These are phyloP conservation scores for Pseudophaeomoniella oleicola DNA, from an alignment of 2,329 filamentous ascomycete genomes.

Conservation along the genomic window DNA sequence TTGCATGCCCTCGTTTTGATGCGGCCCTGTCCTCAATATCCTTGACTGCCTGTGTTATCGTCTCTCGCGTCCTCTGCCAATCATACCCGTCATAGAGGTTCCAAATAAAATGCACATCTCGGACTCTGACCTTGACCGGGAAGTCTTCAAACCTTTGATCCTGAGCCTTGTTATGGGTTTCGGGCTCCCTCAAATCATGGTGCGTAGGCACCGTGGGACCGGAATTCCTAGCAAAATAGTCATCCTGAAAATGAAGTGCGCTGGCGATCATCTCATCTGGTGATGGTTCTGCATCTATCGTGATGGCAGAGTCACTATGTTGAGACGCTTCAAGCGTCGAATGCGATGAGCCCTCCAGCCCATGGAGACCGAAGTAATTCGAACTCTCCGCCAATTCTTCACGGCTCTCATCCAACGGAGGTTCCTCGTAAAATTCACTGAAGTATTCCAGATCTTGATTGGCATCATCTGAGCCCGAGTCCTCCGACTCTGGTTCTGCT, in stretches of 20 bases:
- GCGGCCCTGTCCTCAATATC: slow-evolving; percentile 72
- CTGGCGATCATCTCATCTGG: slow-evolving; percentile 25
- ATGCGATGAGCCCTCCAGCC: slow-evolving; percentile 15
- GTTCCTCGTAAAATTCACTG: slow-evolving; percentile 38
- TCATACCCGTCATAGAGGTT: slow-evolving; percentile 97
- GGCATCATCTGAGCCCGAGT: slow-evolving; percentile 21
- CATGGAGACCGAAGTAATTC: slow-evolving; percentile 7
- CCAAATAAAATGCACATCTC: slow-evolving; percentile 90
- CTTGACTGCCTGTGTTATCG: slow-evolving; percentile 75
- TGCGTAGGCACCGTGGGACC: slow-evolving; percentile 53
- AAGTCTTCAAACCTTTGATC: slow-evolving; percentile 47
- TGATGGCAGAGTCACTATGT: slow-evolving; percentile 37
- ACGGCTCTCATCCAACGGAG: slow-evolving; percentile 20
- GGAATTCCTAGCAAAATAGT: slow-evolving; percentile 57
- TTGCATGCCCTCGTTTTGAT: slow-evolving; percentile 50
- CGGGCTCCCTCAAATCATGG: slow-evolving; percentile 31
- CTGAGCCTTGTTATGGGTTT: slow-evolving; percentile 56
- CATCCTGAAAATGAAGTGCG: slow-evolving; percentile 55
- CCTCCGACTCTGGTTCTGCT: slow-evolving; percentile 27
- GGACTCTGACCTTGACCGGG: slow-evolving; percentile 62
- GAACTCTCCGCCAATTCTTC: slow-evolving; percentile 14
- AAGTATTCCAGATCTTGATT: slow-evolving; percentile 33
- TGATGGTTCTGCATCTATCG: slow-evolving; percentile 24
- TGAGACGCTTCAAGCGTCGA: slow-evolving; percentile 35
- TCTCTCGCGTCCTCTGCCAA: slow-evolving; percentile 75